A percentile compares a stretch with the other conserved stretches of the same genome.
Evolutionary conservation across 164 flowering plant genomes (phyloP).

Genomic region (Taxillus chinensis): DNA sequence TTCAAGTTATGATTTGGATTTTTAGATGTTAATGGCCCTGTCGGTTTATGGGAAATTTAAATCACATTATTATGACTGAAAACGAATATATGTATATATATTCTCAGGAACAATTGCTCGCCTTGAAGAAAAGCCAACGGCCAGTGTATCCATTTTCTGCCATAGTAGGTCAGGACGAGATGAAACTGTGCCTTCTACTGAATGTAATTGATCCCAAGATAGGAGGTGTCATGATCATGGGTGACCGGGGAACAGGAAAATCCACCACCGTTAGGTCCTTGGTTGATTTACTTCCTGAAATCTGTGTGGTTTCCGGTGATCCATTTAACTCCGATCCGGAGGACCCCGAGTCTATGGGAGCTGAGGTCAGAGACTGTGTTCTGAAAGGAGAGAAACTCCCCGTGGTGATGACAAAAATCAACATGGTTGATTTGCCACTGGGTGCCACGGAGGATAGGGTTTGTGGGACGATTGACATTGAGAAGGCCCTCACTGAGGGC

Average conservation of each 20-base stretch:
- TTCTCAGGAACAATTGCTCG: constrained; percentile 49
- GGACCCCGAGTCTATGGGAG: constrained; percentile 81
- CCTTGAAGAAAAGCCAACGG: constrained; percentile 61
- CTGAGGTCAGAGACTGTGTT: constrained; percentile 68
- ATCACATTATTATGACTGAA: neutral
- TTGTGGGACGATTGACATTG: constrained; percentile 95
- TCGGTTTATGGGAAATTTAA: neutral
- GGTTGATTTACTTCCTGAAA: constrained; percentile 88
- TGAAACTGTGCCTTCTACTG: constrained; percentile 85
- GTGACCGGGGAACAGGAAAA: constrained; percentile 94
- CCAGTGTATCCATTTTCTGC: constrained; percentile 96
- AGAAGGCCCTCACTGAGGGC: constrained; percentile 92
- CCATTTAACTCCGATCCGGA: constrained; percentile 93
- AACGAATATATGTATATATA: neutral
- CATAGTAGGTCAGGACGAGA: constrained; percentile 96
- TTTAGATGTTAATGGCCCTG: no score
- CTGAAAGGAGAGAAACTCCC: constrained; percentile 49
- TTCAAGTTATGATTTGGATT: no score
- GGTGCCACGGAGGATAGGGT: constrained; percentile 97
- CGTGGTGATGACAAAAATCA: constrained; percentile 54
- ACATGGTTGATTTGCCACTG: constrained; percentile 94
- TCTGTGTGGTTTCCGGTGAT: constrained; percentile 68
- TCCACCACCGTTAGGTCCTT: constrained; percentile 90
- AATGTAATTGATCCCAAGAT: constrained; percentile 97
- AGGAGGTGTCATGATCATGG: constrained; percentile 99